Percentiles rank a stretch among this genome's conserved stretches.
These are phyloP conservation scores for Cyberlindnera euphorbiae DNA, from an alignment of 805 yeast species.

Conservation along the genomic window DNA sequence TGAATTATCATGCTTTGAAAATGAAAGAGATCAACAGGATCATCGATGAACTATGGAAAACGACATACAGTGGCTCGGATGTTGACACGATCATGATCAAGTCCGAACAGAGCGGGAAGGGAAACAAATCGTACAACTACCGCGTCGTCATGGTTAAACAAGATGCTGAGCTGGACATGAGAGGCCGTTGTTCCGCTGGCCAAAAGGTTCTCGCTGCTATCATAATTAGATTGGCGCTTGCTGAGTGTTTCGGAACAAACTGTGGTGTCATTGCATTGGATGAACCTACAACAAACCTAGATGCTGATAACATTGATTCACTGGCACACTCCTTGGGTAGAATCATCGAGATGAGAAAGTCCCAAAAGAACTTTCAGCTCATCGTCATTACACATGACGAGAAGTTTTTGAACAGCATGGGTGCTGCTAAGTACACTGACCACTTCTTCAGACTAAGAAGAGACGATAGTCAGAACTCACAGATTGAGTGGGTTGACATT, in stretches of 20 bases:
- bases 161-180: slow-evolving; percentile 91
- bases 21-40: slow-evolving; percentile 91
- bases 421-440: slow-evolving; percentile 80
- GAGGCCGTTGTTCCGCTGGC: slow-evolving; percentile 98
- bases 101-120: slow-evolving; percentile 57
- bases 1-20: slow-evolving; percentile 85
- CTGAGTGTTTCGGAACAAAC: slow-evolving; percentile 91
- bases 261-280: slow-evolving; percentile 96
- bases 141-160: slow-evolving; percentile 93
- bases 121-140: slow-evolving; percentile 63
- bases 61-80: slow-evolving; percentile 92
- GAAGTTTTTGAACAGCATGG: slow-evolving; percentile 77
- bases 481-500: slow-evolving; percentile 56
- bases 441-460: slow-evolving; percentile 79
- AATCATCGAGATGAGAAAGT: slow-evolving; percentile 69
- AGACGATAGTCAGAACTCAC: slow-evolving; percentile 76
- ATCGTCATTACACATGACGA: slow-evolving; percentile 97
- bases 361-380: slow-evolving; percentile 85
- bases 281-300: slow-evolving; percentile 96
- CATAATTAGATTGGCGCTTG: slow-evolving; percentile 82
- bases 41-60: slow-evolving; percentile 88
- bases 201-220: slow-evolving; percentile 93
- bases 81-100: slow-evolving; percentile 84
- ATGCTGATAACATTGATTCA: slow-evolving; percentile 81
- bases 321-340: slow-evolving; percentile 74